Conservation (phyloP, 805 yeast species). For the Pichia gijzeniarum region DNA sequence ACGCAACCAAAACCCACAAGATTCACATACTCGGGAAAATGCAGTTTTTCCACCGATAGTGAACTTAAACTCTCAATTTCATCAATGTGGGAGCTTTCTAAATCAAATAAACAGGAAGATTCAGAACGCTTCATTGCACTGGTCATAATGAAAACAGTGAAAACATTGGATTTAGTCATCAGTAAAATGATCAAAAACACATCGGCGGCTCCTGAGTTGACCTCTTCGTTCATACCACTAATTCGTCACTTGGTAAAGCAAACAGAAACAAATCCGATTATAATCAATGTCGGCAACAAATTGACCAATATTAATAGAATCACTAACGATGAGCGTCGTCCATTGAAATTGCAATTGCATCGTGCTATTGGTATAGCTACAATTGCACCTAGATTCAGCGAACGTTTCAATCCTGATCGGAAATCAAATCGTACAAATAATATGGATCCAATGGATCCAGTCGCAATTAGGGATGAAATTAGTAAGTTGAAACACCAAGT, state of each 20-base stretch:
- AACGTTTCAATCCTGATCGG: constrained; percentile 91
- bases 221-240: constrained; percentile 39
- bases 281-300: constrained; percentile 36
- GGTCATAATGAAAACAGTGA: constrained; percentile 31
- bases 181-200: constrained; percentile 52
- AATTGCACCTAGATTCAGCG: constrained; percentile 87
- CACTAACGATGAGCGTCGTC: constrained; percentile 46
- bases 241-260: constrained; percentile 35
- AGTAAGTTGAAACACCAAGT: constrained; percentile 75
- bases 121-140: constrained; percentile 19
- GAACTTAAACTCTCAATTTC: constrained; percentile 7
- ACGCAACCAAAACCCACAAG: constrained; percentile 14
- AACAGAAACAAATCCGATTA: constrained; percentile 28
- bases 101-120: constrained; percentile 6
- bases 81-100: constrained; percentile 8
- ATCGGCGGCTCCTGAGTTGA: constrained; percentile 53
- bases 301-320: constrained; percentile 45
- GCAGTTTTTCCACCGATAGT: constrained; percentile 12
- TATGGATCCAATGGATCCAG: constrained; percentile 53
- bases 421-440: constrained; percentile 41
- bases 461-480: constrained; percentile 74
- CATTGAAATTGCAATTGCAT: constrained; percentile 78
- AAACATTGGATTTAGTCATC: constrained; percentile 29
- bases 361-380: constrained; percentile 79
- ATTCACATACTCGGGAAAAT: constrained; percentile 16